Evolutionary conservation across 129 eudicot species (phyloP).

Genomic region (Pittosporum tobira): DNA sequence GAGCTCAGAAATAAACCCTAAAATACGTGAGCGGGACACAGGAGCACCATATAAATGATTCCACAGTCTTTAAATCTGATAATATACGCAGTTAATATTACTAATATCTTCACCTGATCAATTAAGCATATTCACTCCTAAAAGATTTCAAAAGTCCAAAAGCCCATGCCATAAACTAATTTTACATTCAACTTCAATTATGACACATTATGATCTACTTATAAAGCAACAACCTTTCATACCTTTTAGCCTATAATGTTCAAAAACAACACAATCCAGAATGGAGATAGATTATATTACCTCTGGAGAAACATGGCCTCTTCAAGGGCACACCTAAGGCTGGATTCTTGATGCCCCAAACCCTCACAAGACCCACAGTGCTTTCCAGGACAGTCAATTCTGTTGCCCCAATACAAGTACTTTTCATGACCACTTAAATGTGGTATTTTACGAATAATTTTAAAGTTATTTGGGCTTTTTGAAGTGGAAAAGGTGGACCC

Average conservation of each 20-base stretch:
- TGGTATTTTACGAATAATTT: not conserved
- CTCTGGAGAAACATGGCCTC: conserved; percentile 79
- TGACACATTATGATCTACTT: no score
- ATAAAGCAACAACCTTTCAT: no score
- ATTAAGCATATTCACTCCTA: no score
- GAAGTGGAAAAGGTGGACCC: conserved; percentile 34
- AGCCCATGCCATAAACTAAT: not conserved
- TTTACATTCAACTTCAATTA: not conserved
- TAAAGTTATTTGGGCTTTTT: conserved; percentile 1
- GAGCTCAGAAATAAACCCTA: not conserved
- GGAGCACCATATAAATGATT: not conserved
- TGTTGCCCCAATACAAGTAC: conserved; percentile 77
- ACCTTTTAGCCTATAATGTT: no score
- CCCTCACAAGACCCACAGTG: conserved; percentile 90
- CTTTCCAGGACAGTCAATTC: conserved; percentile 93
- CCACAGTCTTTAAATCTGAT: not conserved
- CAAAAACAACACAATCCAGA: no score
- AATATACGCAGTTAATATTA: no score
- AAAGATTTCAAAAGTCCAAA: no score
- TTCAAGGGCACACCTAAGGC: conserved; percentile 98
- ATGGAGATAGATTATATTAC: conserved; percentile 17
- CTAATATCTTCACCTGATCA: no score
- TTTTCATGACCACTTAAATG: conserved; percentile 29
- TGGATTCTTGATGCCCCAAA: conserved; percentile 94
- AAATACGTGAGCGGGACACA: not conserved